These are phyloP conservation scores for Cyphellophora europaea DNA, from an alignment of 2,329 filamentous ascomycete genomes.

Conservation along the genomic window DNA sequence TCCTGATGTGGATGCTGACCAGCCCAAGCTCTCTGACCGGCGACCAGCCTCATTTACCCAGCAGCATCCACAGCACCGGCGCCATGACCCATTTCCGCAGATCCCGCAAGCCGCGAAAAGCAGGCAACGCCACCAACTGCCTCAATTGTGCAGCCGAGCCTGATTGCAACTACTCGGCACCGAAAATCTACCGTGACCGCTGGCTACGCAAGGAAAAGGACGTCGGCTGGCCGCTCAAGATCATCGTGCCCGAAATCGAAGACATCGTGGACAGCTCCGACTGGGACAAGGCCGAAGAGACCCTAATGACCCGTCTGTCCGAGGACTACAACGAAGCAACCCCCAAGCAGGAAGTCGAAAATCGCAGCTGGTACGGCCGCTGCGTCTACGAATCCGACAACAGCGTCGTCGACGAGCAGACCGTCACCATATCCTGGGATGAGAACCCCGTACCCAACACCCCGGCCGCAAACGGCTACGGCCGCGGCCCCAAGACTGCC, in stretches of 20 bases:
- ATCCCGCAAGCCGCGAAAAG: slow-evolving; percentile 63
- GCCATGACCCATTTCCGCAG: slow-evolving; percentile 68
- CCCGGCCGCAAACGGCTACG: slow-evolving; percentile 15
- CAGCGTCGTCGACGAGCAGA: slow-evolving; percentile 86
- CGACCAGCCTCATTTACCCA: slow-evolving; percentile 58
- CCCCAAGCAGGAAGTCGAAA: slow-evolving; percentile 43
- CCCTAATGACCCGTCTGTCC: slow-evolving; percentile 38
- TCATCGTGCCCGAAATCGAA: slow-evolving; percentile 89
- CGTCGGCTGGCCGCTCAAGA: slow-evolving; percentile 71
- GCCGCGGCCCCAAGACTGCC: slow-evolving; percentile 67
- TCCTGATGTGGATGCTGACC: slow-evolving; percentile 82
- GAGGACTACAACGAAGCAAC: slow-evolving; percentile 48
- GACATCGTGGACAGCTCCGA: slow-evolving; percentile 48
- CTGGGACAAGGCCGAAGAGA: slow-evolving; percentile 39
- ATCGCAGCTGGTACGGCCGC: slow-evolving; percentile 69
- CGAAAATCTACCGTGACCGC: slow-evolving; percentile 67
- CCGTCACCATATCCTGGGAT: slow-evolving; percentile 80
- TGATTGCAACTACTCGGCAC: slow-evolving; percentile 76
- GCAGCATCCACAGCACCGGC: slow-evolving; percentile 66
- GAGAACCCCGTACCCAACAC: slow-evolving; percentile 45
- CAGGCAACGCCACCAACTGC: slow-evolving; percentile 77
- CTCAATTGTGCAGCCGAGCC: slow-evolving; percentile 65
- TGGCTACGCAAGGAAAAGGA: slow-evolving; percentile 56
- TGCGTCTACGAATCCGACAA: slow-evolving; percentile 93
- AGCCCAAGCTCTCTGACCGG: slow-evolving; percentile 49